Evolutionary conservation across 1,139 yeast species (phyloP), one percentile per base, ranked within the genome.

Genomic region (Protomyces inundatus): DNA sequence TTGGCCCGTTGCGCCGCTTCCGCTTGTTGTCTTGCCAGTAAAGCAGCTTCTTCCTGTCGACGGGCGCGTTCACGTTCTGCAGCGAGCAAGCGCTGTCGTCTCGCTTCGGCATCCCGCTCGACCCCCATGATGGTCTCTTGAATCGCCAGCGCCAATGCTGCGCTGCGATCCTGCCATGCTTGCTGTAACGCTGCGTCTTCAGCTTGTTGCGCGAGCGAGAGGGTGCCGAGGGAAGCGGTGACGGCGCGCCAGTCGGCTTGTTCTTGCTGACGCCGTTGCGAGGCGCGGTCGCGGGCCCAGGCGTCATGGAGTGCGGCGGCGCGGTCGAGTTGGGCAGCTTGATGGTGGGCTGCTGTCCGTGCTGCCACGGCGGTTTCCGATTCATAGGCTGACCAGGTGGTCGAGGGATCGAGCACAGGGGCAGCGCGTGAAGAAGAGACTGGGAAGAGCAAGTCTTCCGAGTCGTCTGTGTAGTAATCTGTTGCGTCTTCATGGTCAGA

Each of bases 361-460:
- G 40, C 42, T 30, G 64, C 56, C 40, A 23, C 23, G 35, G 45
- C 40, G 23, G 66, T 59, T 37, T 51, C 57, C 30, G 16, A 6
- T 16, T 54, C 56, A 23, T 64, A 54, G 5, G 30, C 35, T 14
- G 48, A 52, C 60, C 55, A 51, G 3, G 59, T 30, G 5, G 48
- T 42, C 9, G n/a, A 30, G 12, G 48, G 30, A 42, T 42, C 48
- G 16, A 36, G 9, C 32, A 3, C 16, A 37, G 7, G 39, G 33
- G 51, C 12, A 16, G 50, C 50, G 50, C 37, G 30, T 23, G 16
- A 9, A 2, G n/a, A 36, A 42, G 51, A 39, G 7, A 63, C 65
- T 7, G 65, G 65, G 34, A 33, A 63, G 36, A 48, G 63, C n/a
- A 33, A 14, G 32, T 63, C 64, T 32, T 64, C 66, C 23, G 64